These are phyloP conservation scores for Gracilaria vermiculophylla DNA, from an alignment of 23 red algal species.

Conservation along the genomic window DNA sequence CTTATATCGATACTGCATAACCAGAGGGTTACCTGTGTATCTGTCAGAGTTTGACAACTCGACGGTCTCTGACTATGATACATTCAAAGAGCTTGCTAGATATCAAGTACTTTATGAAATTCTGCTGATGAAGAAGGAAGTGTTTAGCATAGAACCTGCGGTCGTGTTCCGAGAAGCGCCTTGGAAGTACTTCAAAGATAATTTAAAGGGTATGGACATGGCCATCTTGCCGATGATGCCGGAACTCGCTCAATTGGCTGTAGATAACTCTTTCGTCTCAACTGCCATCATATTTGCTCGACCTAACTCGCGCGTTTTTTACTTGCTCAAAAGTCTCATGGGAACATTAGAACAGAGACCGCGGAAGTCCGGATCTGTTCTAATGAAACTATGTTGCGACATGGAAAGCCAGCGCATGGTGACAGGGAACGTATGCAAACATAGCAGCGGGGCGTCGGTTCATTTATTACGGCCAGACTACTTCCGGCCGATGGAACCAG, in stretches of 20 bases:
- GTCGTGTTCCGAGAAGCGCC: slow-evolving; percentile 1
- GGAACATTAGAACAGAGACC: slow-evolving; percentile 1
- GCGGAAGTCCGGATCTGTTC: background rate
- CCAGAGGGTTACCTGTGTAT: slow-evolving; percentile 67
- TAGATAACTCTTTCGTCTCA: slow-evolving; percentile 13
- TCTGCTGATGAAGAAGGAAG: background rate
- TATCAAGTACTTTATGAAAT: slow-evolving; percentile 31
- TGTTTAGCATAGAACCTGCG: slow-evolving; percentile 27
- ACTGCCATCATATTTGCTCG: slow-evolving; percentile 26
- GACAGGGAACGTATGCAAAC: background rate
- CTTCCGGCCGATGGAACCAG: slow-evolving; percentile 24
- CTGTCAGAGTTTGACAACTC: slow-evolving; percentile 53
- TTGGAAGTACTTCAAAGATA: slow-evolving; percentile 39
- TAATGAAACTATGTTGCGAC: slow-evolving; percentile 22
- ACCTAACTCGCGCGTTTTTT: background rate
- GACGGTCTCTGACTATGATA: slow-evolving; percentile 9
- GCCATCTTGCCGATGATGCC: slow-evolving; percentile 11
- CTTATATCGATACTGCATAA: slow-evolving; percentile 74
- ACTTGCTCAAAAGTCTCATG: slow-evolving; percentile 15
- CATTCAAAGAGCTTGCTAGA: slow-evolving; percentile 33
- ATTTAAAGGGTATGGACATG: slow-evolving; percentile 7
- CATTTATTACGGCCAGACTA: slow-evolving; percentile 6
- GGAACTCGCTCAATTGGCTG: slow-evolving; percentile 29
- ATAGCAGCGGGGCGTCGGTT: background rate
- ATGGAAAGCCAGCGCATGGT: background rate